Base-by-base conservation (phyloP, 371 early-diverging fungal species). In the Mortierella polycephala region DNA sequence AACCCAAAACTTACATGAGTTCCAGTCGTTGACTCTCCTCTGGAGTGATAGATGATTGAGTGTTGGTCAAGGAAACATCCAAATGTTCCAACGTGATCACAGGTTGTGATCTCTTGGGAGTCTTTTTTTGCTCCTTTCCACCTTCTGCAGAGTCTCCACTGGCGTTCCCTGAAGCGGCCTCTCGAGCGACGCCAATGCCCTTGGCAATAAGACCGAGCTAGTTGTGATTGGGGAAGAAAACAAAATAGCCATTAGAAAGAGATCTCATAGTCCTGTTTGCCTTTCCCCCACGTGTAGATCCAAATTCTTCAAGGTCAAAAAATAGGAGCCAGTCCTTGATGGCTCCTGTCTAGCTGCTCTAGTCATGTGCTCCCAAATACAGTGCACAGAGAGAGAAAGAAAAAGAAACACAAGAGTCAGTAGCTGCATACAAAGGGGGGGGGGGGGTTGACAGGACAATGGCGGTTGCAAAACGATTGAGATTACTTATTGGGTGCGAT, bases 401-500 rank as follows among this genome's bases (percentile, higher is more conserved):
- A n/a, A n/a, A n/a, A n/a, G n/a, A n/a, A n/a, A n/a, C n/a, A n/a
- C n/a, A n/a, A n/a, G n/a, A n/a, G n/a, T n/a, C n/a, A n/a, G n/a
- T n/a, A n/a, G n/a, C n/a, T n/a, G n/a, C n/a, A n/a, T n/a, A n/a
- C n/a, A n/a, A n/a, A 12, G 11, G 18, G 11, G 11, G 37, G 1
- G 39, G 16, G 16, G 56, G 12, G 4, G 1, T 18, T 68, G n/a
- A n/a, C n/a, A n/a, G n/a, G n/a, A n/a, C n/a, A n/a, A n/a, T n/a
- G n/a, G n/a, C n/a, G n/a, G n/a, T n/a, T n/a, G n/a, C n/a, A n/a
- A n/a, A n/a, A n/a, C n/a, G n/a, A n/a, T n/a, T n/a, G n/a, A n/a
- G n/a, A n/a, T n/a, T 82, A 91, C 88, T 93, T 88, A 67, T 93
- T 83, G 44, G 95, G 94, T 0, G 97, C 97, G 75, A 99, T 91